These are phyloP conservation scores for Chenopodium formosanum DNA, from an alignment of 148 eudicot species.

Conservation along the genomic window DNA sequence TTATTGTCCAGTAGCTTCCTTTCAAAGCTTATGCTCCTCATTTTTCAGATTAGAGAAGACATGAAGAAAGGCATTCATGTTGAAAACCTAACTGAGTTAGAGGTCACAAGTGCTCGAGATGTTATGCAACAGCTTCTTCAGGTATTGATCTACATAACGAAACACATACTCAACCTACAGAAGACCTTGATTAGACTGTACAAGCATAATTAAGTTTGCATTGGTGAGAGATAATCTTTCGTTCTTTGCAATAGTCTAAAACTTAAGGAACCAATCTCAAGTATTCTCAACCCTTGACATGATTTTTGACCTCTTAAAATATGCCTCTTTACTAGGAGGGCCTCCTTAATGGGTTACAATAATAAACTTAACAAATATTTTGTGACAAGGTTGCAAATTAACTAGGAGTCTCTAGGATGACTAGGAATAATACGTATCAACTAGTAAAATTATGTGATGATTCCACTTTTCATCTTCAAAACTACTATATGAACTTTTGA, in stretches of 20 bases:
- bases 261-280: background rate
- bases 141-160: constrained; percentile 33
- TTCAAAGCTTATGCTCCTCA: background rate
- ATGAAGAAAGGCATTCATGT: constrained; percentile 90
- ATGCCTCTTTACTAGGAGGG: background rate
- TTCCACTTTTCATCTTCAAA: background rate
- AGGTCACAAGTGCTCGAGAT: constrained; percentile 87
- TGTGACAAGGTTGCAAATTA: background rate
- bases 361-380: background rate
- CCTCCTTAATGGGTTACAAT: background rate
- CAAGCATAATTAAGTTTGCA: background rate
- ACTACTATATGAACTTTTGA: background rate
- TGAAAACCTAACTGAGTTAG: constrained; percentile 82
- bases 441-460: background rate
- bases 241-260: background rate
- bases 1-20: background rate
- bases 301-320: background rate
- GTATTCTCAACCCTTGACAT: background rate
- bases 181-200: background rate
- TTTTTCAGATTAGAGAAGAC: constrained; percentile 84
- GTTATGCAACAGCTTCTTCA: constrained; percentile 89
- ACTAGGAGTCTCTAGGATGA: background rate
- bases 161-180: background rate
- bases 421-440: too few relatives aligned
- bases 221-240: background rate